phyloP scores from a whole-genome alignment of 202 grass and related monocot species.

The Alloteropsis angusta region DNA sequence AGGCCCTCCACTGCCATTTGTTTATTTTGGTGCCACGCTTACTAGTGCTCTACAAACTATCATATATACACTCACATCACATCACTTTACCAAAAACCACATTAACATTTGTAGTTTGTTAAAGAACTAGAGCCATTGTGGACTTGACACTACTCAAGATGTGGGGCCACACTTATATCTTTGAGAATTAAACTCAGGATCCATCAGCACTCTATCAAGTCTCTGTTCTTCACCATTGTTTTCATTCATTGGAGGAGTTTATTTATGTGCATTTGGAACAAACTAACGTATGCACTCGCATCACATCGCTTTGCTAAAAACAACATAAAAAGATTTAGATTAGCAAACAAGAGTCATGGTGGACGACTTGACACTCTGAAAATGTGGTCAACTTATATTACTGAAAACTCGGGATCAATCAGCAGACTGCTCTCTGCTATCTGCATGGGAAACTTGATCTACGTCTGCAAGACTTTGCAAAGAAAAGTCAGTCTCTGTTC shows the following conservation, averaged over 20 bases:
- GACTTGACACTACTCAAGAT: neutral
- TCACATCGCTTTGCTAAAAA: neutral
- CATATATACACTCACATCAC: neutral
- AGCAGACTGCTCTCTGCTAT: neutral
- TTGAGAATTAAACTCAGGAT: neutral
- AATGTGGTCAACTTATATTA: neutral
- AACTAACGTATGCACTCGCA: neutral
- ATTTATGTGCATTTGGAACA: neutral
- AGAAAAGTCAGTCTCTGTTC: conserved; percentile 11
- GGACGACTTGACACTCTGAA: neutral
- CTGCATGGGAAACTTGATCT: neutral
- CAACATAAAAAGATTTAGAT: neutral
- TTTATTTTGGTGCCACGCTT: neutral
- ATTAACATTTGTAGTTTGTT: neutral
- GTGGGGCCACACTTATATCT: neutral
- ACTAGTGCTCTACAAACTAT: conserved; percentile 13
- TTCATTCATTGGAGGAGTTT: neutral
- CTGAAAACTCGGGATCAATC: neutral
- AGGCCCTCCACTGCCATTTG: conserved; percentile 15
- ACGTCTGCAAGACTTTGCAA: neutral
- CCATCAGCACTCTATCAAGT: neutral
- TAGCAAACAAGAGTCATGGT: neutral
- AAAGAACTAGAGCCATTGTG: neutral
- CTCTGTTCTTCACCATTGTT: neutral
- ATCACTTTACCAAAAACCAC: neutral